These are phyloP conservation scores for Theileria orientalis DNA, from an alignment of 169 alveolate genomes.

Conservation along the genomic window DNA sequence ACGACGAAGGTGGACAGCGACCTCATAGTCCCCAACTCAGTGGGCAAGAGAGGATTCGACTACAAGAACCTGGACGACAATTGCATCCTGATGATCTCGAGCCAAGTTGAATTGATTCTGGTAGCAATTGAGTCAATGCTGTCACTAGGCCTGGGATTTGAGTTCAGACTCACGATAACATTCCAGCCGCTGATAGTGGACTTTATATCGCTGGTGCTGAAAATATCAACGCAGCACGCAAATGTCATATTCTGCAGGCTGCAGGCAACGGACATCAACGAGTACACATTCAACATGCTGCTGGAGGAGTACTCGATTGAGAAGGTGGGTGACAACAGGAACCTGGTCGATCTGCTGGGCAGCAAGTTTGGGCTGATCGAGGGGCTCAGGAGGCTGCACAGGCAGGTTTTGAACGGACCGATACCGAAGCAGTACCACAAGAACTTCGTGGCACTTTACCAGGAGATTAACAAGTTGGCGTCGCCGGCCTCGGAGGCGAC, in stretches of 20 bases:
- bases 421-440: not conserved
- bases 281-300: slow-evolving; percentile 35
- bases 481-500: not conserved
- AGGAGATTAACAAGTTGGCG: not conserved
- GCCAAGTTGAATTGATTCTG: slow-evolving; percentile 29
- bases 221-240: slow-evolving; percentile 26
- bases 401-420: not conserved
- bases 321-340: slow-evolving; percentile 3
- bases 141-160: slow-evolving; percentile 10
- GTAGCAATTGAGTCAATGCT: slow-evolving; percentile 34
- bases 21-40: not conserved
- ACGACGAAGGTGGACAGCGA: slow-evolving; percentile 12
- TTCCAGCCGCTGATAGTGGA: slow-evolving; percentile 48
- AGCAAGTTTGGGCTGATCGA: slow-evolving; percentile 7
- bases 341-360: slow-evolving; percentile 22
- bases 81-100: not conserved
- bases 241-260: slow-evolving; percentile 22
- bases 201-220: slow-evolving; percentile 39
- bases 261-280: slow-evolving; percentile 35
- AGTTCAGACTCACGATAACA: slow-evolving; percentile 9
- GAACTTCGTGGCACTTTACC: not conserved
- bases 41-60: not conserved
- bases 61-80: slow-evolving; percentile 14
- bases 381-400: slow-evolving; percentile 29
- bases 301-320: slow-evolving; percentile 22